Evolutionary conservation across 1,284 basidiomycete genomes (phyloP).

Genomic region (Porodaedalea pini): DNA sequence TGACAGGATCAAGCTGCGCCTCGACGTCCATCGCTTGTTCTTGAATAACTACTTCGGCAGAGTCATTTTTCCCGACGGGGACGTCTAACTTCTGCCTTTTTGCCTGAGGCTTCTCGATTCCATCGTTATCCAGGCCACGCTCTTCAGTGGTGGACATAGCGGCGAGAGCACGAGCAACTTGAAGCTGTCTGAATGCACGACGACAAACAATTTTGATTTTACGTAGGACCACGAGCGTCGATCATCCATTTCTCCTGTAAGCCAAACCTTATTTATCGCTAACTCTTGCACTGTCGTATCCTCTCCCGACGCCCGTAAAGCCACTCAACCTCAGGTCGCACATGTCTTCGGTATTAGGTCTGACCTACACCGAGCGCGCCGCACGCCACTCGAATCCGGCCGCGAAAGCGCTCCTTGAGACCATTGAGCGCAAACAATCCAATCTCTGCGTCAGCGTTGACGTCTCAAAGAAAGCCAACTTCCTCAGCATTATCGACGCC

Average conservation of each 20-base stretch:
- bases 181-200: background rate
- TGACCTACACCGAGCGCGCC: slow-evolving; percentile 66
- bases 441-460: slow-evolving; percentile 97
- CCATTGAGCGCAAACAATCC: slow-evolving; percentile 84
- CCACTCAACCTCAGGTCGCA: background rate
- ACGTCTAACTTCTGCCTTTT: slow-evolving; percentile 16
- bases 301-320: slow-evolving; percentile 21
- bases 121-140: background rate
- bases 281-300: too few relatives aligned
- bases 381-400: slow-evolving; percentile 66
- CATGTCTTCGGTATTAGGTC: slow-evolving; percentile 43
- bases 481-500: slow-evolving; percentile 83
- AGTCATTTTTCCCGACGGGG: background rate
- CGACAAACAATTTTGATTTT: background rate
- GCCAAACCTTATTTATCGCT: background rate
- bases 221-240: background rate
- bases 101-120: background rate
- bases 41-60: background rate
- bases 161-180: background rate
- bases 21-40: slow-evolving; percentile 23
- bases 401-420: slow-evolving; percentile 73
- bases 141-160: slow-evolving; percentile 2
- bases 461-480: slow-evolving; percentile 78
- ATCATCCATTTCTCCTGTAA: background rate
- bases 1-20: background rate